A percentile compares a stretch with the other conserved stretches of the same genome.
Evolutionary conservation across 352 stramenopile genomes (phyloP).

Genomic region (Globisporangium radiosum): DNA sequence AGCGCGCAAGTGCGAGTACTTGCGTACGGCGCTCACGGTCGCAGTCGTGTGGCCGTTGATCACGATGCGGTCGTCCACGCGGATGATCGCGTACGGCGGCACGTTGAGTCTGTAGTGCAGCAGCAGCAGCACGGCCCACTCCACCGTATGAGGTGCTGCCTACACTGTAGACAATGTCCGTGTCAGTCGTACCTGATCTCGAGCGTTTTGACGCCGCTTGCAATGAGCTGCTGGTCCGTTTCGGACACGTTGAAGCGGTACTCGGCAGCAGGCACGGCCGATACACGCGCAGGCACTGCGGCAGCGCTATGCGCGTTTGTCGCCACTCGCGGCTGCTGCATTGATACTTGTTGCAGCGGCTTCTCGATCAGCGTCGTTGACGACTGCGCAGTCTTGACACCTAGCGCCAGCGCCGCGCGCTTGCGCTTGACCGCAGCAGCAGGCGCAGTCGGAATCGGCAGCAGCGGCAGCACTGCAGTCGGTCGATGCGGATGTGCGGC

Average conservation of each 20-base stretch:
- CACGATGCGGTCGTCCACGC: slow-evolving; percentile 52
- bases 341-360: slow-evolving; percentile 2
- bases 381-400: not conserved
- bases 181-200: slow-evolving; percentile 43
- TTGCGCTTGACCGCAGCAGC: slow-evolving; percentile 9
- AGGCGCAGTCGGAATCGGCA: slow-evolving; percentile 1
- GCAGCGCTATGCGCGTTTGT: slow-evolving; percentile 6
- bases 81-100: slow-evolving; percentile 66
- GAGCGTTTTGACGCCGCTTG: slow-evolving; percentile 44
- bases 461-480: not conserved
- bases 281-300: not conserved
- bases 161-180: too few species aligned
- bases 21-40: slow-evolving; percentile 43
- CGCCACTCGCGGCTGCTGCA: not conserved
- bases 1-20: slow-evolving; percentile 50
- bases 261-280: slow-evolving; percentile 26
- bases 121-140: not conserved
- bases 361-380: slow-evolving; percentile 10
- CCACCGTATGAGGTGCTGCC: not conserved
- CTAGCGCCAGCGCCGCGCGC: not conserved
- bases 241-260: slow-evolving; percentile 50
- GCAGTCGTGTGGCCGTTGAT: slow-evolving; percentile 43
- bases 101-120: slow-evolving; percentile 35
- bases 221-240: slow-evolving; percentile 36
- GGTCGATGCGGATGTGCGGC: not conserved